phyloP scores from a whole-genome alignment of 2,329 filamentous ascomycete genomes.

The Microsporum ferrugineum region DNA sequence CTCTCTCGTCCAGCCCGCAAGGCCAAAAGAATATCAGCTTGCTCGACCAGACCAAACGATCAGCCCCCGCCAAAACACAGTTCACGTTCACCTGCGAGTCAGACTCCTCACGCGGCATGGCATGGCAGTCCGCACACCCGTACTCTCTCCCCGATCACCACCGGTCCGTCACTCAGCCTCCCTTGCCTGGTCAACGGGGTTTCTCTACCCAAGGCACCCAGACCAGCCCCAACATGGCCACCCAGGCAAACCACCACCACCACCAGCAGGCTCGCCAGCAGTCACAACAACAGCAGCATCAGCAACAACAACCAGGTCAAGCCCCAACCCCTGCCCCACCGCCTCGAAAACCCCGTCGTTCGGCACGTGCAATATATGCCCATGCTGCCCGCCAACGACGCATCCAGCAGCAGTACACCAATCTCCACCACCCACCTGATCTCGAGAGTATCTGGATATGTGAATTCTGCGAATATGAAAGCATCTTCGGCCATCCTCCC shows the following conservation, averaged over 20 bases:
- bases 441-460: slow-evolving; percentile 82
- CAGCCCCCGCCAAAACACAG: slow-evolving; percentile 63
- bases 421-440: slow-evolving; percentile 60
- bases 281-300: slow-evolving; percentile 19
- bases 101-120: slow-evolving; percentile 67
- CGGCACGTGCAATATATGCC: slow-evolving; percentile 58
- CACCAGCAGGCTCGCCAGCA: neutral
- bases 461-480: slow-evolving; percentile 96
- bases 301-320: slow-evolving; percentile 26
- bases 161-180: slow-evolving; percentile 22
- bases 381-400: slow-evolving; percentile 67
- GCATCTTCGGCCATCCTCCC: slow-evolving; percentile 81
- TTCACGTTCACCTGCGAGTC: slow-evolving; percentile 97
- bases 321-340: slow-evolving; percentile 36
- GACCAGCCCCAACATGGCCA: slow-evolving; percentile 41
- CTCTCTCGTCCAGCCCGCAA: slow-evolving; percentile 43
- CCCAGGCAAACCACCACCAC: slow-evolving; percentile 16
- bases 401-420: slow-evolving; percentile 63
- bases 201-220: slow-evolving; percentile 46
- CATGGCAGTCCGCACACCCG: slow-evolving; percentile 54
- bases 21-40: slow-evolving; percentile 71
- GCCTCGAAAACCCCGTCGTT: slow-evolving; percentile 54
- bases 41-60: slow-evolving; percentile 55
- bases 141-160: slow-evolving; percentile 30
- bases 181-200: slow-evolving; percentile 27